Conservation (phyloP, 495 filamentous ascomycete genomes). For the Aspergillus leporis region DNA sequence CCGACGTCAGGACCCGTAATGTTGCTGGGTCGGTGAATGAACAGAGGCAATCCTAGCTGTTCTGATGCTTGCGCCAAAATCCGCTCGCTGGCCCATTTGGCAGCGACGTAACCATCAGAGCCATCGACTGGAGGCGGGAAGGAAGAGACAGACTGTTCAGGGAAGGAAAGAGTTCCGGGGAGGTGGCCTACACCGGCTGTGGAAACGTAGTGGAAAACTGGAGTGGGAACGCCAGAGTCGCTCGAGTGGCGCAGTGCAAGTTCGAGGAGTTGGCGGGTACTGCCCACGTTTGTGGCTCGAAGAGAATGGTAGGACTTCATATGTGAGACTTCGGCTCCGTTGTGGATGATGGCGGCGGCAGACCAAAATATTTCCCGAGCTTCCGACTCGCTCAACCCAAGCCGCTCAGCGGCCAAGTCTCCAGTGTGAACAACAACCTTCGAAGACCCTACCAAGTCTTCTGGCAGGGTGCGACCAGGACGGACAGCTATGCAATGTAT, state of each 20-base stretch:
- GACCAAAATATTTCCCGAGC: conserved; percentile 18
- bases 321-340: conserved; percentile 42
- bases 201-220: conserved; percentile 45
- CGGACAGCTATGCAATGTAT: conserved; percentile 13
- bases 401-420: conserved; percentile 20
- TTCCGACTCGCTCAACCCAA: conserved; percentile 31
- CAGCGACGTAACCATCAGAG: conserved; percentile 37
- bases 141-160: background rate
- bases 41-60: conserved; percentile 23
- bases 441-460: background rate
- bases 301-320: conserved; percentile 39
- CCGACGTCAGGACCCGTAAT: conserved; percentile 16
- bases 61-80: conserved; percentile 30
- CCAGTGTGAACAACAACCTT: conserved; percentile 33
- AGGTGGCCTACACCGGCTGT: conserved; percentile 19
- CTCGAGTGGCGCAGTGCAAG: conserved; percentile 23
- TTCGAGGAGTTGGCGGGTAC: conserved; percentile 34
- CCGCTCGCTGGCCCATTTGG: conserved; percentile 49
- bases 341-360: conserved; percentile 44
- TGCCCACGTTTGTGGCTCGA: conserved; percentile 27
- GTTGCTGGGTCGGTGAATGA: conserved; percentile 15
- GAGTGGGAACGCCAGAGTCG: background rate
- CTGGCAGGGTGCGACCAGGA: background rate
- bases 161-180: background rate
- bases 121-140: conserved; percentile 5